Evolutionary conservation across 768 basidiomycete genomes (phyloP), one percentile per base, ranked within the genome.

Genomic region (Pisolithus tinctorius): DNA sequence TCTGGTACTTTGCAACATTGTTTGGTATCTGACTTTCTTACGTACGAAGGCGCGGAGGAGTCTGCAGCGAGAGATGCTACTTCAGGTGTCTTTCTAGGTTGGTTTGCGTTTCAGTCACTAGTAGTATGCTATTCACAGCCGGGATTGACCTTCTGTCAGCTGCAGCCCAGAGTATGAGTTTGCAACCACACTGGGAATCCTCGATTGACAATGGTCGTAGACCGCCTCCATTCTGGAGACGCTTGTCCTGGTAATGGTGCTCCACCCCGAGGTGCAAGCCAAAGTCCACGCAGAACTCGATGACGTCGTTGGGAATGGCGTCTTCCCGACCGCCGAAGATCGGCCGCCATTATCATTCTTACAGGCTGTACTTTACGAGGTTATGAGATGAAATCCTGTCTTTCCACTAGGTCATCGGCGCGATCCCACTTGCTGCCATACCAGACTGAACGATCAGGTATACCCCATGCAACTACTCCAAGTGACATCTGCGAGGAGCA

Each of bases 331-430:
- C 4, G 67, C 57, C 51, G 63, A 65, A 20, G 65, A 66, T 38
- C 61, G 65, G 50, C 47, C 40, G 6, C 60, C 58, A 11, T 47
- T 50, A 41, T 61, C 65, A 16, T 66, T 67, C 8, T 58, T 65
- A 27, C 46, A 63, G 4, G 65, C 65, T 30, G 57, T 63, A 47
- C 56, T 66, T n/a, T 67, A 66, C 46, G 65, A 66, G 51, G 62
- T 65, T 11, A 61, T 65, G 57, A 60, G 65, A 3, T 66, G 65
- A 65, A 63, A 63, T 37, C 65, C 65, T 37, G 65, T 67, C 17
- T 66, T 66, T 55, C 66, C 65, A 20, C 65, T 66, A 50, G 65
- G 65, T 67, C 14, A 4, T 14, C 5, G 26, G 6, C 7, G 8
- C 11, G 10, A n/a, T 3, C 14, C 4, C 16, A 14, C 10, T 8